phyloP scores from a whole-genome alignment of 1,284 basidiomycete genomes.

The Singerocomus rubriflavus region DNA sequence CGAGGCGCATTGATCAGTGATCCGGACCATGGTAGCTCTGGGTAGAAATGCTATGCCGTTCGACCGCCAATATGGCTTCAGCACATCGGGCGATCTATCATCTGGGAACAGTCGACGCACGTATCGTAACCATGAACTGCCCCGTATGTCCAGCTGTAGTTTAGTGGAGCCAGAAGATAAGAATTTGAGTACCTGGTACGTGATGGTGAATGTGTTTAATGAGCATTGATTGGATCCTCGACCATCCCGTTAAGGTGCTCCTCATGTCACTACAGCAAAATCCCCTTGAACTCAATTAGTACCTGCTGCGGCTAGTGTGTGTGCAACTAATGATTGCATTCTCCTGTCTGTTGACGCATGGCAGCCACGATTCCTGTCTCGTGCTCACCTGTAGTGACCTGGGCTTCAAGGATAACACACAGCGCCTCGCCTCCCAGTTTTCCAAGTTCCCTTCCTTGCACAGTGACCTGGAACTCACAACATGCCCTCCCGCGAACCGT shows the following conservation, averaged over 20 bases:
- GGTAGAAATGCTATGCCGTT: not conserved
- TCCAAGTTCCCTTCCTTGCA: not conserved
- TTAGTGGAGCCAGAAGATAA: not conserved
- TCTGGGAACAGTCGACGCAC: not conserved
- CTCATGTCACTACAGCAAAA: not conserved
- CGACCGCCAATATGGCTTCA: not conserved
- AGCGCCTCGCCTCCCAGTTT: not conserved
- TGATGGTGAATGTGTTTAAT: not conserved
- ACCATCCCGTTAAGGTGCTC: not conserved
- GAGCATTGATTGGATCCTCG: slow-evolving; percentile 1
- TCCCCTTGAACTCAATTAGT: not conserved
- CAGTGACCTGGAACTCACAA: not conserved
- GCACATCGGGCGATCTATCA: not conserved
- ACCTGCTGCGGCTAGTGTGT: slow-evolving; percentile 1
- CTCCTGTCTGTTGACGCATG: not conserved
- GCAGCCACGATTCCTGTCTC: not conserved
- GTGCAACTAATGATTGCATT: not conserved
- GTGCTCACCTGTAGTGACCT: not conserved
- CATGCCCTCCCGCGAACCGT: slow-evolving; percentile 31
- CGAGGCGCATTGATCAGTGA: not conserved
- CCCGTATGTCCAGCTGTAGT: not conserved
- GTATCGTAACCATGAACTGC: not conserved
- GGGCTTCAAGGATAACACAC: not conserved
- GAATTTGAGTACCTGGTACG: not conserved
- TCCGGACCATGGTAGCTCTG: too few relatives aligned